Evolutionary conservation across 805 yeast species (phyloP), one percentile per base, ranked within the genome.

Genomic region (Ogataea pilisensis): DNA sequence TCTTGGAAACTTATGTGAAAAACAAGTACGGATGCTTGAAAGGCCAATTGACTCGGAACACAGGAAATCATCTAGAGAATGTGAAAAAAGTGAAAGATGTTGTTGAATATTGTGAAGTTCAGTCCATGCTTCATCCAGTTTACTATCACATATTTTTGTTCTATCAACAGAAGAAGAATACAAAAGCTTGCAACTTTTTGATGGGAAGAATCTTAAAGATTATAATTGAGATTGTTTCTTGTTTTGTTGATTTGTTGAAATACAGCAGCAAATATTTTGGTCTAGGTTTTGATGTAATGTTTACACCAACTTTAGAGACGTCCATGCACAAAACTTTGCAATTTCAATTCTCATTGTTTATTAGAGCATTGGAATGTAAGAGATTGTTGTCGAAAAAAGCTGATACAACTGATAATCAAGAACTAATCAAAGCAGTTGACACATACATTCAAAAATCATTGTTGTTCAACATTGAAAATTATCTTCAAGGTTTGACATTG

Each of bases 81-180:
- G 36, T 58, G 6, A 37, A 46, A 14, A 62, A 53, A 31, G 51
- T 54, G 14, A 51, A 48, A 35, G 47, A 38, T 8, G 44, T 58
- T 7, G 26, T 45, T 7, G 45, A 50, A 5, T 64, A 54, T 35
- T 40, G 53, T 13, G 55, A 56, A 27, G 43, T 63, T 8, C 49
- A 53, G 25, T 57, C 70, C 2, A 61, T 72, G 44, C 49, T 66
- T 19, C 57, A 69, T 35, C 58, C 75, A 3, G 46, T 72, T 5
- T 66, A 65, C 36, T 69, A 64, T 43, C 71, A 72, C 44, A 53
- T 75, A n/a, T 65, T 66, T 44, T 47, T 70, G 21, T 55, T 61
- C 38, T 73, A 65, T 40, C 72, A 72, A 31, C 38, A 37, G 27
- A 35, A 46, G 13, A 57, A 56, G n/a, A 62, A 70, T 48, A 34